Percentiles rank a stretch among this genome's conserved stretches.
These are phyloP conservation scores for Verticillium tricorpus DNA, from an alignment of 2,329 filamentous ascomycete genomes.

Conservation along the genomic window DNA sequence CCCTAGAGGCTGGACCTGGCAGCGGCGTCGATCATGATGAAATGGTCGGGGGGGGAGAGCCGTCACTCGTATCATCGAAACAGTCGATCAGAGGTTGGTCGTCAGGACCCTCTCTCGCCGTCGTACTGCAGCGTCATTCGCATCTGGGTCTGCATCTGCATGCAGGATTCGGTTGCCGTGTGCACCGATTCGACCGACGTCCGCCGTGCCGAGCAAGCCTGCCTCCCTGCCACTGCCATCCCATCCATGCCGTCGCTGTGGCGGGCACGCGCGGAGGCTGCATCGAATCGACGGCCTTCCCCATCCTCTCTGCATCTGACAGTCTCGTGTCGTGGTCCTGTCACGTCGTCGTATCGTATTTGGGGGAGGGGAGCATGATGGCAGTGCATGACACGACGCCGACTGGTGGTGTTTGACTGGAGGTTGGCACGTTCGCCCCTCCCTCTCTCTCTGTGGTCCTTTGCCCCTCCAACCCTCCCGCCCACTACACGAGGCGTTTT, in stretches of 20 bases:
- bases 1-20: background rate
- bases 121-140: no score
- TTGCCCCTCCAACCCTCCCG: background rate
- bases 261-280: background rate
- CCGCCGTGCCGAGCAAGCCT: no score
- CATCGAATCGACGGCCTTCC: background rate
- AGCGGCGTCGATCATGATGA: background rate
- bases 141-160: background rate
- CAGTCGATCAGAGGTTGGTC: background rate
- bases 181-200: background rate
- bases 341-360: no score
- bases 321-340: background rate
- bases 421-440: background rate
- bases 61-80: background rate
- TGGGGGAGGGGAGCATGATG: no score
- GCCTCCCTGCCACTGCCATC: no score
- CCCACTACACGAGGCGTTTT: background rate
- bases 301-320: background rate
- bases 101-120: background rate
- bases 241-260: no score
- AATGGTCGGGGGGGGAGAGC: background rate
- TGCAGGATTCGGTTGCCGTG: background rate
- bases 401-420: background rate
- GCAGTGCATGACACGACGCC: no score
- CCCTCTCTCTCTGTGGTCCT: background rate